A percentile compares a stretch with the other conserved stretches of the same genome.
Evolutionary conservation across 139 green algal genomes (phyloP).

Genomic region (Edaphochlamys debaryana): DNA sequence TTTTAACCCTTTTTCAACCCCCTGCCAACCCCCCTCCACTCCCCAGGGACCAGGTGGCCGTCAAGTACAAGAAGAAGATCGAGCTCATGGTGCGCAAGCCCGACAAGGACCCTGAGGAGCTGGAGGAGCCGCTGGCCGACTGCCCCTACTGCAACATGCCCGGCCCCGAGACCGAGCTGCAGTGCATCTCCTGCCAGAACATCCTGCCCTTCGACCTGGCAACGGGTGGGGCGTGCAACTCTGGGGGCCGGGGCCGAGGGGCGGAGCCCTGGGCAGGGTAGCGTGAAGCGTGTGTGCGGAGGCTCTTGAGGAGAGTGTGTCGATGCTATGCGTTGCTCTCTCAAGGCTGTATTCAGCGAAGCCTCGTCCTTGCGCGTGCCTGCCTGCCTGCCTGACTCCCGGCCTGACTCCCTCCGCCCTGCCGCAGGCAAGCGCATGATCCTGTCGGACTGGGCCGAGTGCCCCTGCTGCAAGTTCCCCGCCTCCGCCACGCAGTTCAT

Average conservation of each 20-base stretch:
- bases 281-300: too few relatives aligned
- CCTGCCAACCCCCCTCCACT: too few relatives aligned
- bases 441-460: conserved; percentile 75
- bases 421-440: conserved; percentile 73
- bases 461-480: conserved; percentile 75
- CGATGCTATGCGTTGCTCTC: too few relatives aligned
- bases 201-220: conserved; percentile 78
- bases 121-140: conserved; percentile 61
- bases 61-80: conserved; percentile 86
- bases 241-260: too few relatives aligned
- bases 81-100: conserved; percentile 84
- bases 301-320: too few relatives aligned
- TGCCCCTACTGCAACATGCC: conserved; percentile 76
- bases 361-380: too few relatives aligned
- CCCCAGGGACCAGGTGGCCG: conserved; percentile 65
- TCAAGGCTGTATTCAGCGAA: too few relatives aligned
- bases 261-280: too few relatives aligned
- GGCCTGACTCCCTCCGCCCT: neutral
- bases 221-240: conserved; percentile 58
- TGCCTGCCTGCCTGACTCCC: too few relatives aligned
- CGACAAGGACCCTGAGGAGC: conserved; percentile 69
- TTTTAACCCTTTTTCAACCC: too few relatives aligned
- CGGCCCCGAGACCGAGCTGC: conserved; percentile 70
- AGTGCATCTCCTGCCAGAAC: conserved; percentile 74
- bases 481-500: conserved; percentile 60